Evolutionary conservation across 148 eudicot species (phyloP), one percentile per base, ranked within the genome.

Genomic region (Rhododendron molle): DNA sequence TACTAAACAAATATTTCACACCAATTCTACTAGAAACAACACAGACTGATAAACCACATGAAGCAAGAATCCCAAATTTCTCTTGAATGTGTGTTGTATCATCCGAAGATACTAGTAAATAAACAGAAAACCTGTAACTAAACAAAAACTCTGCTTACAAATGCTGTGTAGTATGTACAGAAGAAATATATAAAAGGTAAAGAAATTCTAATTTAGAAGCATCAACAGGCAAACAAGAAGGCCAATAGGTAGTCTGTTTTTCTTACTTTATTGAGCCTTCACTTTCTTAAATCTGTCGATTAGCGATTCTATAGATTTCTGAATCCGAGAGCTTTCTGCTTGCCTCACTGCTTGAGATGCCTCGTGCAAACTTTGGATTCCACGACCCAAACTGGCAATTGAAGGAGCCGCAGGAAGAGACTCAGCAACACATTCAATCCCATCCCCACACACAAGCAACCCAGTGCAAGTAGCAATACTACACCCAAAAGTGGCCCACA

Each of bases 401-500:
- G 95, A 93, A 76, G 91, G 94, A 72, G 96, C 96, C 15, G 92
- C 71, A 40, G 96, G 96, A 73, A 91, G 81, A 79, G 96, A 94
- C 85, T 93, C 96, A 46, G 88, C 92, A 23, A 88, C 98, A 89
- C 99, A 97, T 88, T 95, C 99, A 81, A 97, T 93, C 56, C 99
- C 96, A 86, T 94, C 96, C 7, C 94, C 96, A 85, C 88, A 92
- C 34, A 91, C 85, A 74, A 97, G 90, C 92, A 95, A 87, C 36
- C 98, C 92, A 0, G 91, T 78, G 85, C 99, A 97, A 81, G 98
- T 94, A 71, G 92, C 96, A 26, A 97, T 81, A 50, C 99, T 97
- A 79, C 90, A 90, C 81, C 98, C 98, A 89, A 97, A 95, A 7
- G 98, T 95, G 43, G 91, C 95, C 98, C 92, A 97, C n/a, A 95